Evolutionary conservation across 176 grass and related monocot species (phyloP), one percentile per base, ranked within the genome.

Genomic region (Stipa capillata): DNA sequence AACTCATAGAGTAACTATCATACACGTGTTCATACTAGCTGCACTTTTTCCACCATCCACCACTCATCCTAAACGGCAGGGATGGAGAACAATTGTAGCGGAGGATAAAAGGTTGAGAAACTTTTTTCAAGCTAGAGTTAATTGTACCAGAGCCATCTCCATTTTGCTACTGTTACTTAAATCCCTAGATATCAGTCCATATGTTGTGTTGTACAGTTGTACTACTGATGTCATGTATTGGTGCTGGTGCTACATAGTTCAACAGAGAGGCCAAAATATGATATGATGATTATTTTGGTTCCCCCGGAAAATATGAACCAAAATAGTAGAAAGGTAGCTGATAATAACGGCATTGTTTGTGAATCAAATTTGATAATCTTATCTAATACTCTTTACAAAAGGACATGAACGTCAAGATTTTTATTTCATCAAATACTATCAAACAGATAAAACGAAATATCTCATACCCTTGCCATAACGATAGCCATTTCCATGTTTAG

Each of bases 401-500:
- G 54, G 7, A 73, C 31, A 73, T 65, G 20, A 34, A 31, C 34
- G 18, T 65, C 50, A 85, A 34, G 32, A 53, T 60, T 80, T 34
- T 24, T 43, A 75, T 49, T 31, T 25, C 50, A 50, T 49, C 6
- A 17, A 16, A 52, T 60, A 76, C 23, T 71, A 84, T 32, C 11
- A 55, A 18, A 53, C 47, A 79, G 33, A 62, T 4, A 28, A 43
- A 65, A 55, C 79, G 18, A 23, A 67, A 79, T 41, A 59, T 4
- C 24, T 65, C 91, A 80, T 91, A 98, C 96, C 90, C 77, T 91
- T 90, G 96, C 96, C 96, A 98, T 91, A 85, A 94, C 54, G 78
- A 98, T 98, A 81, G 96, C 89, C 96, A 98, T 98, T 87, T 98
- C 96, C 96, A 98, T 98, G 77, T 98, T 98, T 21, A 98, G 83